A percentile compares a stretch with the other conserved stretches of the same genome.
Conservation (phyloP, 1,284 basidiomycete genomes). For the Quambalaria eucalypti region DNA sequence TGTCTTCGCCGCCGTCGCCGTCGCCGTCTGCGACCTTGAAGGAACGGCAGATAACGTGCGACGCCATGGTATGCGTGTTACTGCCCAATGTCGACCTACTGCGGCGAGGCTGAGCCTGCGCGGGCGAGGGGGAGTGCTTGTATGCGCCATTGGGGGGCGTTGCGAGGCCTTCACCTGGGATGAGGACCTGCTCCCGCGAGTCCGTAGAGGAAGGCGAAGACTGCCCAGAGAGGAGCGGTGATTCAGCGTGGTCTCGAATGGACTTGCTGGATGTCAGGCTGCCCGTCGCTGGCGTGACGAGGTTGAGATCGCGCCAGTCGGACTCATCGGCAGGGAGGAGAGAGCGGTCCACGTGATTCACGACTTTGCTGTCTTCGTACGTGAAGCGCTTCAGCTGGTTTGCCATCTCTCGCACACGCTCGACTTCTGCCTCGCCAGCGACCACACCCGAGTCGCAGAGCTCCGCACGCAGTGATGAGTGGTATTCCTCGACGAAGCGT, state of each 20-base stretch:
- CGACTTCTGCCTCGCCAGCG: not conserved
- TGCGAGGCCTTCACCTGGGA: not conserved
- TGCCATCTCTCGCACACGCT: slow-evolving; percentile 6
- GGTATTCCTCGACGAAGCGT: slow-evolving; percentile 16
- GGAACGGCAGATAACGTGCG: slow-evolving; percentile 19
- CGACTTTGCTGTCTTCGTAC: slow-evolving; percentile 21
- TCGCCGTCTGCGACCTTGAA: too few relatives aligned
- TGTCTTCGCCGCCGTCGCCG: not conserved
- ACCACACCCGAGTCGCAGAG: not conserved
- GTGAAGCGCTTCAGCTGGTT: slow-evolving; percentile 9
- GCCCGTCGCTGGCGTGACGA: slow-evolving; percentile 12
- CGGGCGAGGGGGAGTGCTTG: not conserved
- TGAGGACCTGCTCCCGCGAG: not conserved
- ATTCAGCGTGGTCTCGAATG: too few relatives aligned
- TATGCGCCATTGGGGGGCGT: too few relatives aligned
- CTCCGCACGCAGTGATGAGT: too few relatives aligned
- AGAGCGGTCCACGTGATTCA: slow-evolving; percentile 27
- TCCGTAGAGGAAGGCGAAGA: too few relatives aligned
- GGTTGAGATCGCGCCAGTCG: slow-evolving; percentile 35
- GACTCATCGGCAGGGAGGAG: slow-evolving; percentile 11
- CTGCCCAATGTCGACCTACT: not conserved
- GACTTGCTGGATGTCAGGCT: not conserved
- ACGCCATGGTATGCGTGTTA: slow-evolving; percentile 30
- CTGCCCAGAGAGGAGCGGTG: too few relatives aligned
- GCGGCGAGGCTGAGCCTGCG: too few relatives aligned